A percentile compares a stretch with the other conserved stretches of the same genome.
These are phyloP conservation scores for Phytophthora sp. DNA, from an alignment of 352 stramenopile species.

Conservation along the genomic window DNA sequence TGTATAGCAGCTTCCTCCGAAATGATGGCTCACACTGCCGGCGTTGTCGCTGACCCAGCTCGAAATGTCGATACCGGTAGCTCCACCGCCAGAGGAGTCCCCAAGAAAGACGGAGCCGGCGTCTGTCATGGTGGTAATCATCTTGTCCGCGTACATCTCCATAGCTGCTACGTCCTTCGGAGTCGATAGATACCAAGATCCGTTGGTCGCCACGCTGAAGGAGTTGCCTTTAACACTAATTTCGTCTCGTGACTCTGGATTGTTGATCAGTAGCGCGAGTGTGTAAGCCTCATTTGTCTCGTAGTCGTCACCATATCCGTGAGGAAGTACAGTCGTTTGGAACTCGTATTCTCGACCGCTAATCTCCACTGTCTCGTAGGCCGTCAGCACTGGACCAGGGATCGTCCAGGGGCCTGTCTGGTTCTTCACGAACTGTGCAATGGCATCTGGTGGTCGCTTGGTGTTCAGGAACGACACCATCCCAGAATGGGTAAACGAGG, in stretches of 20 bases:
- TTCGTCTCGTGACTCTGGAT: conserved; percentile 43
- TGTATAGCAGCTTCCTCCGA: conserved; percentile 52
- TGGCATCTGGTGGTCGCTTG: conserved; percentile 31
- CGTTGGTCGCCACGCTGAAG: conserved; percentile 43
- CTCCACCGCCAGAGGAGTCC: not conserved
- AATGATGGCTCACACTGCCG: conserved; percentile 46
- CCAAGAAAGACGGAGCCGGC: conserved; percentile 37
- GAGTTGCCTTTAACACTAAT: conserved; percentile 22
- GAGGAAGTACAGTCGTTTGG: conserved; percentile 44
- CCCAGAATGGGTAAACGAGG: conserved; percentile 40
- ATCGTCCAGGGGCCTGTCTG: conserved; percentile 40
- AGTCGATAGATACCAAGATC: conserved; percentile 42
- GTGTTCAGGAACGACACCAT: conserved; percentile 47
- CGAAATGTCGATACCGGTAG: conserved; percentile 29
- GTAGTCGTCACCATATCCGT: conserved; percentile 41
- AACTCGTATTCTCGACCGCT: conserved; percentile 43
- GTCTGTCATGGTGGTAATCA: conserved; percentile 38
- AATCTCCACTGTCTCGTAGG: conserved; percentile 49
- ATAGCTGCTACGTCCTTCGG: conserved; percentile 43
- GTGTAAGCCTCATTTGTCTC: conserved; percentile 36
- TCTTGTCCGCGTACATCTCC: conserved; percentile 37
- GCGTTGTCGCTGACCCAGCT: conserved; percentile 41
- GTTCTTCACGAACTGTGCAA: conserved; percentile 46
- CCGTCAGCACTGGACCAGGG: conserved; percentile 48
- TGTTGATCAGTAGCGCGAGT: conserved; percentile 48